Evolutionary conservation across 2,329 filamentous ascomycete species (phyloP), one percentile per base, ranked within the genome.

Genomic region (Verticillium zaregamsianum): DNA sequence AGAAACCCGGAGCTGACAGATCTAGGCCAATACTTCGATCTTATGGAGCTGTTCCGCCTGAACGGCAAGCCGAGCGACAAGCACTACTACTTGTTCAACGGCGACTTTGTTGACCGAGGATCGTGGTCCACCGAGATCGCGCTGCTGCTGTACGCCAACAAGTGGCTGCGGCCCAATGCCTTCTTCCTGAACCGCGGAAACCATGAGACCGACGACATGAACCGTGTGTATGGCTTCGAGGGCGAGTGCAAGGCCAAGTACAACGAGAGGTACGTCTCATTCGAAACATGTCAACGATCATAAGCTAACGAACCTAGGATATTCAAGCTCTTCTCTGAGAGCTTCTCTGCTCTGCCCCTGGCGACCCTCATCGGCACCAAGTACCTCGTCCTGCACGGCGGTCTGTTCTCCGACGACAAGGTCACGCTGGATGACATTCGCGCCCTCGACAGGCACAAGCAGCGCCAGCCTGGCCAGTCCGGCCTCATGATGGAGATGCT

Each of bases 401-500:
- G 95, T 67, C 84, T 98, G 56, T 97, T 98, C 83, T 98, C 94
- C 1, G 91, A 98, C 72, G 95, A 99, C 77, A 95, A 91, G 68
- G 84, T 94, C 66, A 93, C 91, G 0, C 80, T 99, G 59, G 92
- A 98, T 68, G 94, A 99, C 72, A 96, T 99, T 68, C 87, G 95
- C 67, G 96, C 96, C 78, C 82, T 98, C 62, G 89, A 98, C 77
- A 85, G 94, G 67, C 93, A 97, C 78, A 88, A 86, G 74, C 95
- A 98, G 77, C 86, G 92, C 64, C 94, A 98, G 71, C 94, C 95
- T 3, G 95, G 95, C 35, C 95, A 99, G 75, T 80, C 90, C 57
- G 95, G 95, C 15, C 80, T 99, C 69, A 99, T 99, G 95, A 99
- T 99, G 95, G 95, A 99, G 78, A 99, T 99, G 95, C 85, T 99